A percentile compares a stretch with the other conserved stretches of the same genome.
phyloP scores from a whole-genome alignment of 2,329 filamentous ascomycete species.

The Trichoderma hamatum region DNA sequence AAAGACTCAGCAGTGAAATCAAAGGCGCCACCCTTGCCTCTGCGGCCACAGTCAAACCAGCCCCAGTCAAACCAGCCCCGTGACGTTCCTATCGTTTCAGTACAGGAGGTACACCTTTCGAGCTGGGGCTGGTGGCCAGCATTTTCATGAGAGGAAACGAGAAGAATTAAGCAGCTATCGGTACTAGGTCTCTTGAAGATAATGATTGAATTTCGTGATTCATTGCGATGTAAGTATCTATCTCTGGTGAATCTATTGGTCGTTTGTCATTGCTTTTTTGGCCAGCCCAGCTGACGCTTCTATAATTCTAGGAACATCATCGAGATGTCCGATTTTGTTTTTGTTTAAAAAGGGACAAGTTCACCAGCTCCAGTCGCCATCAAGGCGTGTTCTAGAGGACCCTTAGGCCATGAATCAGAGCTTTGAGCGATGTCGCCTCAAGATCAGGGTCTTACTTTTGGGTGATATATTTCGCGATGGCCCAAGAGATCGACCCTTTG shows the following conservation, averaged over 20 bases:
- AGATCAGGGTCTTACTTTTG: constrained; percentile 37
- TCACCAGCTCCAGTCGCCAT: constrained; percentile 12
- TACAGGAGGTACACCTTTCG: constrained; percentile 33
- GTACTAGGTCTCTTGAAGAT: background rate
- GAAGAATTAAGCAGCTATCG: background rate
- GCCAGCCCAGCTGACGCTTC: constrained; percentile 16
- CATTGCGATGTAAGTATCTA: constrained; percentile 19
- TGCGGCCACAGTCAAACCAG: constrained; percentile 31
- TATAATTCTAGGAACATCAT: constrained; percentile 6
- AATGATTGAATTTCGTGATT: background rate
- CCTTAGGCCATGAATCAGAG: constrained; percentile 38
- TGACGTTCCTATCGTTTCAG: constrained; percentile 38
- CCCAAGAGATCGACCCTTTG: constrained; percentile 27
- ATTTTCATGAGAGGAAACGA: background rate
- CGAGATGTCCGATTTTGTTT: background rate
- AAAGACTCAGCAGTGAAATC: constrained; percentile 20
- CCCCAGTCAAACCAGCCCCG: constrained; percentile 30
- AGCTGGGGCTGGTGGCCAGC: constrained; percentile 27
- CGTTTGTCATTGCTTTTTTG: background rate
- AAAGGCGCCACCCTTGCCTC: constrained; percentile 34
- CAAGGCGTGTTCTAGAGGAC: constrained; percentile 15
- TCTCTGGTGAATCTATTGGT: constrained; percentile 14
- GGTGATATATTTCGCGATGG: constrained; percentile 25
- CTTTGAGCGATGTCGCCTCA: constrained; percentile 30
- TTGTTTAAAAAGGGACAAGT: background rate